Percentiles rank a stretch among this genome's conserved stretches.
Conservation (phyloP, 208 protist genomes). For the Zelonia costaricensis region DNA sequence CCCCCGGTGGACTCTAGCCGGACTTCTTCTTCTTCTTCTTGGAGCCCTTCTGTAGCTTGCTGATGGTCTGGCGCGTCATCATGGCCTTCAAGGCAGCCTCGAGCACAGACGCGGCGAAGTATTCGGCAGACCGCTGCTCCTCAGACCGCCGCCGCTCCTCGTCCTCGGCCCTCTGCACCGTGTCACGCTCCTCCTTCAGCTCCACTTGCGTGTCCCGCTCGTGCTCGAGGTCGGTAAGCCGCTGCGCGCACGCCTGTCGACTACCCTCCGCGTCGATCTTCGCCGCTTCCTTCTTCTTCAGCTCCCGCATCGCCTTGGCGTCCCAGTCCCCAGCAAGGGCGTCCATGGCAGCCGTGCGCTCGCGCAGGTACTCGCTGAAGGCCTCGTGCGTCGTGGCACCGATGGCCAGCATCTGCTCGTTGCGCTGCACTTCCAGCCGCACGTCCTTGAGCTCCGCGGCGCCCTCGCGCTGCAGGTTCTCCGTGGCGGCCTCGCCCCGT, state of each 20-base stretch:
- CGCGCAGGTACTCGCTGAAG: slow-evolving; percentile 69
- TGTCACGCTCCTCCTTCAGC: slow-evolving; percentile 56
- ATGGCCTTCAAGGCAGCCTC: slow-evolving; percentile 81
- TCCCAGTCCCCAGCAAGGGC: slow-evolving; percentile 75
- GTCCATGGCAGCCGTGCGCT: slow-evolving; percentile 74
- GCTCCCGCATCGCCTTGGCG: slow-evolving; percentile 71
- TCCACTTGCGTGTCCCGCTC: slow-evolving; percentile 50
- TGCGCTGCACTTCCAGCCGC: slow-evolving; percentile 24
- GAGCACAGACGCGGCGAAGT: slow-evolving; percentile 75
- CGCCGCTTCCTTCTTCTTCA: slow-evolving; percentile 69
- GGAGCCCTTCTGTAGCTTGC: slow-evolving; percentile 71
- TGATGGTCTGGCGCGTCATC: slow-evolving; percentile 74
- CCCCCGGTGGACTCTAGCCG: no score
- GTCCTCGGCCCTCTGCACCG: slow-evolving; percentile 30
- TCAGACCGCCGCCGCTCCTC: slow-evolving; percentile 29
- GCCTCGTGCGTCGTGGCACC: slow-evolving; percentile 57
- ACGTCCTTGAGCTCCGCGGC: slow-evolving; percentile 55
- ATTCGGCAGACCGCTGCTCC: slow-evolving; percentile 51
- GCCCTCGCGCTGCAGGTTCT: slow-evolving; percentile 65
- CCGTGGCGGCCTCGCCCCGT: slow-evolving; percentile 58
- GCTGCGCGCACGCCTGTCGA: slow-evolving; percentile 74
- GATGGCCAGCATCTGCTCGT: slow-evolving; percentile 40
- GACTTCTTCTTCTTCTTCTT: slow-evolving; percentile 64
- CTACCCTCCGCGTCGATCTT: slow-evolving; percentile 87
- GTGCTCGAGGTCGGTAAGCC: slow-evolving; percentile 56